Base-by-base conservation (phyloP, 495 filamentous ascomycete genomes). In the Neurospora tetraspora region DNA sequence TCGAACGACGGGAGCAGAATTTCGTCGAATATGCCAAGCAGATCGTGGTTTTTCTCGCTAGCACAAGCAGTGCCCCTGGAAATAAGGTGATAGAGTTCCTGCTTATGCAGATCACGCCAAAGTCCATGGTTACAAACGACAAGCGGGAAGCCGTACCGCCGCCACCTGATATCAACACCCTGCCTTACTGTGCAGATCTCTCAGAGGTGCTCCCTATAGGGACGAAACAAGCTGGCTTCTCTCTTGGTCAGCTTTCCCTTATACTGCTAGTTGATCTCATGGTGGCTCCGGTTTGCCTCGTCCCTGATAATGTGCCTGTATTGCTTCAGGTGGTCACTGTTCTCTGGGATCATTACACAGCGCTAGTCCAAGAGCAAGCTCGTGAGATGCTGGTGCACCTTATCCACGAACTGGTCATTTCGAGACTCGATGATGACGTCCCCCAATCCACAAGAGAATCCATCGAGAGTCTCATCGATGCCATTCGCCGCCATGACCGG, bases 21-120 rank as follows among this genome's bases (percentile, higher is more conserved):
- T 98, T 97, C 82, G 94, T 99, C 61, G 93, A 97, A 74, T 97
- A 93, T 78, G 94, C 96, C 4, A 98, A 98, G 83, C 96, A 99
- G 81, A 93, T 99, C 40, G 93, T 98, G 31, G 96, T 98, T 0
- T 97, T 98, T 78, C 82, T 99, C 5, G 94, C 96, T 3, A 93
- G 92, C 76, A 97, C 96, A 1, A 93, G 92, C 45, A 95, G 93
- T 23, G 82, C 81, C 4, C 82, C 84, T 3, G 94, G 94, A 12
- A 90, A 91, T 40, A 96, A 96, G 77, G 93, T 99, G 27, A 91
- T 99, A 20, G 96, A 99, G 76, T 97, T 97, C 74, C 87, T 99
- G 70, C 81, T 98, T 59, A 85, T 94, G 82, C 93, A 97, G 73
- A 94, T 98, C 53, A 91, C 87, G 5, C 94, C 94, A 1, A 96